Base-by-base conservation (phyloP, 139 green algal genomes). In the Tetraselmis chui region DNA sequence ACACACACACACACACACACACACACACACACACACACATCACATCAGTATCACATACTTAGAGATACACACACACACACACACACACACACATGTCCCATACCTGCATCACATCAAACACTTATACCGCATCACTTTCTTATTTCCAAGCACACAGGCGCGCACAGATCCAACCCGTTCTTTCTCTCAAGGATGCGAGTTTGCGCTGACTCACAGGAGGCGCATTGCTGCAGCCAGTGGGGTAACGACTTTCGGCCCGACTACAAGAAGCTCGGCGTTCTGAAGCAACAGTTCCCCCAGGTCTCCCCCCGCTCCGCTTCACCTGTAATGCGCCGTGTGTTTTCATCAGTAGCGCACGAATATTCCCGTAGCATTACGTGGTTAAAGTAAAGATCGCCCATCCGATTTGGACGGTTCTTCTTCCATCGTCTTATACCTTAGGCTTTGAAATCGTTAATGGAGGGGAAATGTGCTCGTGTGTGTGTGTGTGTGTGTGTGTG, bases 231-330 rank as follows among this genome's bases (percentile, higher is more conserved):
- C 5, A 90, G 81, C 24, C 77, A 84, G 24, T 96, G 92, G 92
- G 93, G 93, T 5, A 91, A 96, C 75, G 92, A 96, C 84, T 96
- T 96, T 82, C 77, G 93, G 28, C 88, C 90, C 23, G 90, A 95
- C 79, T 96, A 96, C 83, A 91, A 94, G 81, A 74, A 89, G 75
- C 87, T 96, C 27, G 89, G 89, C 11, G 11, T 32, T 2, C 78
- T 95, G 23, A 85, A 78, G 80, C 45, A 31, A 31, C 77, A 27
- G 77, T 59, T 32, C 29, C 31, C 77, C 58, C 32, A 28, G 77
- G 32, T 31, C n/a, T n/a, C n/a, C n/a, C n/a, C n/a, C n/a, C n/a
- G n/a, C n/a, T n/a, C n/a, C n/a, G n/a, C n/a, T n/a, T n/a, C n/a
- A n/a, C n/a, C n/a, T n/a, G n/a, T n/a, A n/a, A n/a, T n/a, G n/a